A percentile compares a stretch with the other conserved stretches of the same genome.
These are phyloP conservation scores for Gossypium laxum DNA, from an alignment of 441 rosid genomes.

Conservation along the genomic window DNA sequence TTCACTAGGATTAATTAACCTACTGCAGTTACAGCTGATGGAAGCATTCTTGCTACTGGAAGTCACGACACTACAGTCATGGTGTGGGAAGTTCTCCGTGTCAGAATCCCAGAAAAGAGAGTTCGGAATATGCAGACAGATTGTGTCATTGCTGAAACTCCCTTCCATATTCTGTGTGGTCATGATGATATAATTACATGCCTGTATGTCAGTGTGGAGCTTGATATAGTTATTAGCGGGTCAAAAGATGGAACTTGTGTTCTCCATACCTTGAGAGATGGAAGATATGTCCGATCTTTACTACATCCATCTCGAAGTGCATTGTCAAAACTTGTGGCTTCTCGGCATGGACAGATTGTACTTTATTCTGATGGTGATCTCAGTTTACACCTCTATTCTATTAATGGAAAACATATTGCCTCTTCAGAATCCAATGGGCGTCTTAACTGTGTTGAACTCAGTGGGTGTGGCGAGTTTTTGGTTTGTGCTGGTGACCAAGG, in stretches of 20 bases:
- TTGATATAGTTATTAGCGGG: constrained; percentile 92
- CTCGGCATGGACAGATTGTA: constrained; percentile 71
- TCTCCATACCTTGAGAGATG: constrained; percentile 82
- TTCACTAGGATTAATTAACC: constrained; percentile 17
- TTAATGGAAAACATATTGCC: constrained; percentile 92
- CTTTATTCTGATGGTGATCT: constrained; percentile 86
- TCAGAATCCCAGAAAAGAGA: constrained; percentile 55
- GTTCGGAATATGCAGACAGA: constrained; percentile 47
- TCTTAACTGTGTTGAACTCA: constrained; percentile 83
- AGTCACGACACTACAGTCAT: constrained; percentile 95
- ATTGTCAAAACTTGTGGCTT: constrained; percentile 79
- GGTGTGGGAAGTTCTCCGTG: constrained; percentile 81
- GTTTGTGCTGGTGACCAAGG: constrained; percentile 98
- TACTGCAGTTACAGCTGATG: constrained; percentile 78
- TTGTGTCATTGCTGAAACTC: constrained; percentile 65
- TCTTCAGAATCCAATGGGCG: constrained; percentile 86
- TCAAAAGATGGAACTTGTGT: constrained; percentile 96
- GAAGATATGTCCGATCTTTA: constrained; percentile 84
- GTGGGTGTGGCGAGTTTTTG: constrained; percentile 79
- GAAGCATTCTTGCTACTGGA: constrained; percentile 86
- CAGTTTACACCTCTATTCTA: constrained; percentile 78
- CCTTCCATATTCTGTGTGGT: constrained; percentile 88
- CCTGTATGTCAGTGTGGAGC: constrained; percentile 71
- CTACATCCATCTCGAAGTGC: constrained; percentile 80
- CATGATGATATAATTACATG: constrained; percentile 94